Conservation (phyloP, 495 filamentous ascomycete genomes). For the Neurospora hispaniola region DNA sequence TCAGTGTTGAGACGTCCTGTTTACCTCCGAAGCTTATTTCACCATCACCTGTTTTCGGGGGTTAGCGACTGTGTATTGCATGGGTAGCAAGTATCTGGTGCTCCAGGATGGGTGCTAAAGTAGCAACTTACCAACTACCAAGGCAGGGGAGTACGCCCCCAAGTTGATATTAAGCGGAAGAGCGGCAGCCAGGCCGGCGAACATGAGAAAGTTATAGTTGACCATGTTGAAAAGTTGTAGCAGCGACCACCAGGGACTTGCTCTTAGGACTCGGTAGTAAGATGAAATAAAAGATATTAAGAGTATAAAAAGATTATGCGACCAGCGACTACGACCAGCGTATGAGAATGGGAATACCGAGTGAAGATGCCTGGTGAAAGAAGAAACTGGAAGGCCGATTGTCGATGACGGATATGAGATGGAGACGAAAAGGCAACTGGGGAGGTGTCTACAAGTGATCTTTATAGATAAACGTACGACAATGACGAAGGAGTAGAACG, state of each 20-base stretch:
- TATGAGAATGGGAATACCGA: constrained; percentile 12
- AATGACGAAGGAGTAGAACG: not conserved
- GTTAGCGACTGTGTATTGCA: constrained; percentile 5
- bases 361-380: constrained; percentile 11
- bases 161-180: constrained; percentile 52
- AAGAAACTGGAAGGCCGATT: constrained; percentile 17
- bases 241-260: not conserved
- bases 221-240: constrained; percentile 29
- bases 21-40: constrained; percentile 48
- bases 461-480: not conserved
- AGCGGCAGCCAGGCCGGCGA: constrained; percentile 34
- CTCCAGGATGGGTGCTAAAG: not conserved
- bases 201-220: constrained; percentile 27
- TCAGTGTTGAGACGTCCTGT: constrained; percentile 39
- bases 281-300: not conserved
- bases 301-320: constrained; percentile 16
- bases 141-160: constrained; percentile 47
- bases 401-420: constrained; percentile 27
- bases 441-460: not conserved
- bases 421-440: constrained; percentile 16
- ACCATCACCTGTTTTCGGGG: constrained; percentile 46
- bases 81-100: too few relatives aligned
- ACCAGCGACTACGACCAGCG: constrained; percentile 32
- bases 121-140: constrained; percentile 26
- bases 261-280: not conserved